Conservation (phyloP, 495 filamentous ascomycete genomes). For the Tuber microsphaerosporum region DNA sequence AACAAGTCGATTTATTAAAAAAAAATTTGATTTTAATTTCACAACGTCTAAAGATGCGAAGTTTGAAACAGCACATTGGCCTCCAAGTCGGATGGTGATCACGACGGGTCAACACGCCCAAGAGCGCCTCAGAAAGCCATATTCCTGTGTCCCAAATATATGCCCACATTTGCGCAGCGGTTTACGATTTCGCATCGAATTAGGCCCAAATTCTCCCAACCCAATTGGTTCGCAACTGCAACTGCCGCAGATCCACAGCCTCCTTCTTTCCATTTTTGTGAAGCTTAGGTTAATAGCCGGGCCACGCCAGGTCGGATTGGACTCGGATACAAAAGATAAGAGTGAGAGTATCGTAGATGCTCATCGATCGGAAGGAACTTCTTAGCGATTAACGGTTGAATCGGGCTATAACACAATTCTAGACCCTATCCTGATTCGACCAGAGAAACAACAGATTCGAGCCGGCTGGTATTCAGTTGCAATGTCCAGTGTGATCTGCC, state of each 20-base stretch:
- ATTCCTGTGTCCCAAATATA: background rate
- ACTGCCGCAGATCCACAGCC: background rate
- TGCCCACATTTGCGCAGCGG: background rate
- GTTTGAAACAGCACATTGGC: background rate
- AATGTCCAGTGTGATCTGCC: background rate
- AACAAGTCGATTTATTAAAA: background rate
- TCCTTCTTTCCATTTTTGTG: background rate
- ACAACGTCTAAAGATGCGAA: background rate
- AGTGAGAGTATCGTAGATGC: constrained; percentile 1
- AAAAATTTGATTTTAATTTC: background rate
- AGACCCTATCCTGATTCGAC: background rate
- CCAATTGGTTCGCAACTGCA: background rate
- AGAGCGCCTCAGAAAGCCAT: background rate
- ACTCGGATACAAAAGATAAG: background rate
- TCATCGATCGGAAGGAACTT: background rate
- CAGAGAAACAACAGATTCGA: background rate
- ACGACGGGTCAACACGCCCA: background rate
- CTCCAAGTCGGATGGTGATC: background rate
- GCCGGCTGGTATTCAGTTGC: background rate
- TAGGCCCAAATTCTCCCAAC: background rate
- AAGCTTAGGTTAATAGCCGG: background rate
- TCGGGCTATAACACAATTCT: background rate
- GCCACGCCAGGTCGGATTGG: background rate
- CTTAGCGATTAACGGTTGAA: background rate
- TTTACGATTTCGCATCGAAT: background rate